Evolutionary conservation across 805 yeast genomes (phyloP).

Genomic region (Peterozyma toletana): DNA sequence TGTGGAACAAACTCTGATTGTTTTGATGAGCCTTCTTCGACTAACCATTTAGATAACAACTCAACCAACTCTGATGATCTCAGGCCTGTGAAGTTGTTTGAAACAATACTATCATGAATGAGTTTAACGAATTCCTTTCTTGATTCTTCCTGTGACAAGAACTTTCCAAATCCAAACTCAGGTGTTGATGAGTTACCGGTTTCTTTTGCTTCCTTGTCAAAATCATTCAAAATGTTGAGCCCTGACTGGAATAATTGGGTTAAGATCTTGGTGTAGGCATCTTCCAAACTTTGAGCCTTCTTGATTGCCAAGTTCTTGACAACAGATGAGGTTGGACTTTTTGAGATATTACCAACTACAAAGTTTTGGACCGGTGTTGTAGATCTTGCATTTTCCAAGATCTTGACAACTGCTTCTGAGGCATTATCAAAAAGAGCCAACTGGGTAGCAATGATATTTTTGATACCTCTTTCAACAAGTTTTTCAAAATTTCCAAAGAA

Average conservation of each 20-base stretch:
- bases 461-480: constrained; percentile 38
- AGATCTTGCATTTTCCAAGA: constrained; percentile 44
- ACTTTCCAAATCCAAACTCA: constrained; percentile 83
- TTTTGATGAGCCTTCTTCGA: constrained; percentile 33
- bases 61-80: constrained; percentile 44
- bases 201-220: constrained; percentile 29
- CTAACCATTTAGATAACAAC: constrained; percentile 64
- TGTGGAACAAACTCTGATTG: constrained; percentile 20
- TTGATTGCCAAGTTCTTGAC: constrained; percentile 25
- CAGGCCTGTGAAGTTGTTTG: constrained; percentile 32
- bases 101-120: constrained; percentile 38
- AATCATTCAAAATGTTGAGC: constrained; percentile 57
- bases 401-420: constrained; percentile 33
- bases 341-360: constrained; percentile 18
- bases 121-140: constrained; percentile 35
- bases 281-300: constrained; percentile 52
- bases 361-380: constrained; percentile 56
- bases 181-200: constrained; percentile 52
- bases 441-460: constrained; percentile 53
- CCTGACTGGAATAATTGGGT: constrained; percentile 55
- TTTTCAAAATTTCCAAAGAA: constrained; percentile 52
- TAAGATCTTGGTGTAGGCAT: constrained; percentile 70
- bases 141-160: constrained; percentile 48
- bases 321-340: constrained; percentile 6
- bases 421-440: constrained; percentile 35